Conservation (phyloP, 75 land plant species). For the Sequoia sempervirens region DNA sequence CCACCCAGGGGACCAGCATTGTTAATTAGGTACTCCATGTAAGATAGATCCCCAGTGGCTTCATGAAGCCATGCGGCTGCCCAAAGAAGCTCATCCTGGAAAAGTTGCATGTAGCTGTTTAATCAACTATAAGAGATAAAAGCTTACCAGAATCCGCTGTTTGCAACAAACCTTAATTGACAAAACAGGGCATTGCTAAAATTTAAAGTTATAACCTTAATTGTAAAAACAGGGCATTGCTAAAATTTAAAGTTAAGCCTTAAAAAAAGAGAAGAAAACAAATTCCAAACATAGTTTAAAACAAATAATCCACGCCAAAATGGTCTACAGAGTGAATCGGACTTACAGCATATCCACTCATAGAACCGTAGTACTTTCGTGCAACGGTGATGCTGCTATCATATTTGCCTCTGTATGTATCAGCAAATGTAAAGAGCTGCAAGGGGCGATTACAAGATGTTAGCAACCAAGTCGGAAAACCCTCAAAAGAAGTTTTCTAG, state of each 20-base stretch:
- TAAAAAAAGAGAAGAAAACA: background rate
- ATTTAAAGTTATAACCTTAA: too few species aligned
- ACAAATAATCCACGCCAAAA: background rate
- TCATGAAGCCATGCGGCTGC: conserved; percentile 71
- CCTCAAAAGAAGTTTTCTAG: conserved; percentile 8
- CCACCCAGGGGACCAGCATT: conserved; percentile 61
- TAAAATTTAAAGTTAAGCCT: background rate
- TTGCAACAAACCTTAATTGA: too few species aligned
- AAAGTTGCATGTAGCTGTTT: background rate
- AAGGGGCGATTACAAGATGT: conserved; percentile 15
- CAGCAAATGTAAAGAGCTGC: conserved; percentile 63
- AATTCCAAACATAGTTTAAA: background rate
- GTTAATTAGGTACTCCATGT: conserved; percentile 50
- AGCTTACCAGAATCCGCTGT: background rate
- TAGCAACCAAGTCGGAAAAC: conserved; percentile 21
- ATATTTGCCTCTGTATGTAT: conserved; percentile 48
- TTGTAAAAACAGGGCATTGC: background rate
- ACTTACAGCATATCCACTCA: conserved; percentile 56
- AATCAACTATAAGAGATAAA: background rate
- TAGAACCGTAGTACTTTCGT: conserved; percentile 48
- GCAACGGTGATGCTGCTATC: conserved; percentile 52
- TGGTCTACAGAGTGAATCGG: too few species aligned
- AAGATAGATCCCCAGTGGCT: conserved; percentile 47
- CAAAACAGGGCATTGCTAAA: too few species aligned
- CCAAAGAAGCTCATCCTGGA: conserved; percentile 76